Evolutionary conservation across 2,329 filamentous ascomycete genomes (phyloP), one percentile per base, ranked within the genome.

Genomic region (Chaetoscypha palmicola): DNA sequence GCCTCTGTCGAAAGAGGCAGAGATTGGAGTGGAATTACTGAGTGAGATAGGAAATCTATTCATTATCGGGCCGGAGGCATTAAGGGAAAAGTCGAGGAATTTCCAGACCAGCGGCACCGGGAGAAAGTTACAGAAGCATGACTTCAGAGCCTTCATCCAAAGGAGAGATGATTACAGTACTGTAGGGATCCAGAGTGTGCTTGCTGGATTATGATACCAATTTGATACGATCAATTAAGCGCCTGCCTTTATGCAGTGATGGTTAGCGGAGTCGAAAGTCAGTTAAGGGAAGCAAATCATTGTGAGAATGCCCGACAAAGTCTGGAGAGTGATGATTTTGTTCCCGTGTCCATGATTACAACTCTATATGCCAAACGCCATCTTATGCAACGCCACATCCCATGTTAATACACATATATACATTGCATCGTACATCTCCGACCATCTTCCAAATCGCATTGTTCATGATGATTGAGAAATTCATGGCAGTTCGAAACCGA

Each of bases 41-140:
- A 83, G 88, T 20, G 92, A 98, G 70, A 88, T 98, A 46, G 91
- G 90, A 9, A 96, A 90, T 60, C 68, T 98, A 41, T 98, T 98
- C 63, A 94, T 98, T 51, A 87, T 98, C 58, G 87, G 88, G 2
- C 79, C 83, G 9, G 85, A 90, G 64, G 85, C 85, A 26, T 67
- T 90, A 48, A 71, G 79, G 38, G 85, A 90, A 65, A 75, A 84
- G 56, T 75, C 81, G 41, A 70, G 83, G 45, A 79, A 76, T 47
- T 64, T 83, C 47, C 65, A 61, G 49, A 62, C 58, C 39, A 62
- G 63, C 26, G 67, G 56, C 14, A 58, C 59, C 23, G 70, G 71
- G 19, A 77, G 72, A 59, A 79, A 74, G 62, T 65, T 78, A 58
- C 72, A 68, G 48, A 85, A 81, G 69, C 71, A 77, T 19, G 83